Evolutionary conservation across 1,284 basidiomycete genomes (phyloP).

Genomic region (Boletus mariae): DNA sequence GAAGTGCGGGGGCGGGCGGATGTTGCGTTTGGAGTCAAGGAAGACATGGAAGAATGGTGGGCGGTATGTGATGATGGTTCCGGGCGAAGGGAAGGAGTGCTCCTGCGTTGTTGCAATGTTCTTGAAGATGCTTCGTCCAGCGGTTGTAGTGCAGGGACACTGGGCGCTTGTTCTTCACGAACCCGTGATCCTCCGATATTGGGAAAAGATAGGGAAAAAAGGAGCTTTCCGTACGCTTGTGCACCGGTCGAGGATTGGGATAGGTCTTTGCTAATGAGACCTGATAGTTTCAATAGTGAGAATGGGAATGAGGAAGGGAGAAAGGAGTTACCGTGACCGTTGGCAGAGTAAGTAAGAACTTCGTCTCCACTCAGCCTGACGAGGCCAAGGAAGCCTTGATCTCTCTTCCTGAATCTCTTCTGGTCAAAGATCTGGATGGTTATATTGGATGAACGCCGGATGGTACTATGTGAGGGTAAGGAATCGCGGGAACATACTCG

Average conservation of each 20-base stretch:
- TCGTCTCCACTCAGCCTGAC: constrained; percentile 28
- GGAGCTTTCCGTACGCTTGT: constrained; percentile 33
- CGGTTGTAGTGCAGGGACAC: constrained; percentile 15
- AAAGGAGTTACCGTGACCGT: constrained; percentile 26
- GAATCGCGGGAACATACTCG: constrained; percentile 1
- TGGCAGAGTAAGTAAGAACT: constrained; percentile 24
- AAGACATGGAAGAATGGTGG: constrained; percentile 20
- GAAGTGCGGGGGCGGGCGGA: constrained; percentile 18
- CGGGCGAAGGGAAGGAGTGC: constrained; percentile 22
- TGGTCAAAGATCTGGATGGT: constrained; percentile 99
- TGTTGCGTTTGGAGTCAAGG: constrained; percentile 11
- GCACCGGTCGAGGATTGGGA: constrained; percentile 24
- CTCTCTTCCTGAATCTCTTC: constrained; percentile 94
- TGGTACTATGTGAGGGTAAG: constrained; percentile 49
- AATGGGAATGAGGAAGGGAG: not conserved
- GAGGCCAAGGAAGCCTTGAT: constrained; percentile 73
- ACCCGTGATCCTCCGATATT: constrained; percentile 22
- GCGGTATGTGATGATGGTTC: constrained; percentile 18
- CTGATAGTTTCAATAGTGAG: constrained; percentile 16
- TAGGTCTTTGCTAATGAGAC: constrained; percentile 33
- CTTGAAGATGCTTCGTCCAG: constrained; percentile 12
- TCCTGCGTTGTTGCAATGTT: constrained; percentile 21
- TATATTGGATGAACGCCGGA: constrained; percentile 87
- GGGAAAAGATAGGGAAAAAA: constrained; percentile 33
- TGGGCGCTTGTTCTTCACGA: constrained; percentile 17